A percentile compares a stretch with the other conserved stretches of the same genome.
phyloP scores from a whole-genome alignment of 2,329 filamentous ascomycete species.

The Colletotrichum sp. region DNA sequence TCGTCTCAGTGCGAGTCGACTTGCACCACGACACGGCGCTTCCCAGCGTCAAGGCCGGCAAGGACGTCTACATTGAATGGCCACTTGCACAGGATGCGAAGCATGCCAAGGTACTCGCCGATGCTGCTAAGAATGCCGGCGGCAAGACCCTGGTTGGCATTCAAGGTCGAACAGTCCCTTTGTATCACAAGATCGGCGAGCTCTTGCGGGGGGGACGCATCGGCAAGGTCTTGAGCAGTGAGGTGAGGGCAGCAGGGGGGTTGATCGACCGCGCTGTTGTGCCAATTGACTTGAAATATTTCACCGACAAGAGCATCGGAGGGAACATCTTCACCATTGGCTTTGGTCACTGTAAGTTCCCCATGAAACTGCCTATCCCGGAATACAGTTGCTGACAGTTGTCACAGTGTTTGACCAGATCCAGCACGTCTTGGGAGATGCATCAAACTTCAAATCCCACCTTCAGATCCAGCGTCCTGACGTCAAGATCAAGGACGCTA shows the following conservation, averaged over 20 bases:
- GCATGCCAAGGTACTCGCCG: slow-evolving; percentile 46
- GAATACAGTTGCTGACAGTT: accelerated
- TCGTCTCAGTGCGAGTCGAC: slow-evolving; percentile 60
- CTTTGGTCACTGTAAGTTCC: slow-evolving; percentile 36
- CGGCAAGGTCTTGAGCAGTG: slow-evolving; percentile 58
- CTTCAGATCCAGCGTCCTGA: slow-evolving; percentile 36
- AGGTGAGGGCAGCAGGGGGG: slow-evolving; percentile 35
- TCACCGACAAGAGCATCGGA: slow-evolving; percentile 50
- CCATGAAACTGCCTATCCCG: accelerated
- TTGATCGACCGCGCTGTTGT: slow-evolving; percentile 41
- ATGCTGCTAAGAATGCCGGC: background rate
- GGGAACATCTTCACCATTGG: slow-evolving; percentile 49
- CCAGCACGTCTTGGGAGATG: slow-evolving; percentile 7
- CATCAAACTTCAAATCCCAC: background rate
- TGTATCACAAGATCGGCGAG: slow-evolving; percentile 46
- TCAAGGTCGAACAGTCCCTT: slow-evolving; percentile 54
- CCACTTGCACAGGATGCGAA: slow-evolving; percentile 53
- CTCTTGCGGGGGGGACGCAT: slow-evolving; percentile 50
- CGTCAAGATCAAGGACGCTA: background rate
- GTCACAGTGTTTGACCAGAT: background rate
- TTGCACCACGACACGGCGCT: slow-evolving; percentile 50
- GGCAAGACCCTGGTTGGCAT: slow-evolving; percentile 49
- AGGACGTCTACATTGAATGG: slow-evolving; percentile 63
- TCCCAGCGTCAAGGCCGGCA: slow-evolving; percentile 57
- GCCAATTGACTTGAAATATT: slow-evolving; percentile 47